Base-by-base conservation (phyloP, 2,329 filamentous ascomycete species). In the Blastomyces parvus region DNA sequence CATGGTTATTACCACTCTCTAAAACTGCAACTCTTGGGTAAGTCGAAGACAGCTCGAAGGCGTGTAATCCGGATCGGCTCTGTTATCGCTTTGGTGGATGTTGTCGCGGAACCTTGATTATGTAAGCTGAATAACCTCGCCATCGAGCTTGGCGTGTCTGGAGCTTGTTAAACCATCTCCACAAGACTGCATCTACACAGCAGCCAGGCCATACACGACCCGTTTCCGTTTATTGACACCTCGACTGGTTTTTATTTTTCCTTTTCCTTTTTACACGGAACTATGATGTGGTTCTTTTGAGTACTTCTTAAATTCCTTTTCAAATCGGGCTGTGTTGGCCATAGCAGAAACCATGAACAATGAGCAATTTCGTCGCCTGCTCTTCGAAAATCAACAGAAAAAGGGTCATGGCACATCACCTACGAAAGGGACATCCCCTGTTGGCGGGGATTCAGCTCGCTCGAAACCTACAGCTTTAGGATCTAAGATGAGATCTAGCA, bases 341-440 rank as follows among this genome's bases (percentile, higher is more conserved):
- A n/a, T 6, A 44, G 7, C 6, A 46, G 25, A 38, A 44, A 44
- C 33, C 64, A 97, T 99, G 94, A 96, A 97, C 75, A 97, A 97
- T 81, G 86, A 91, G 53, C 90, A 97, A 71, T 99, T 99, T 72
- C 88, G 94, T 62, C 88, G 88, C 67, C 83, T 97, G 7, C 76
- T 96, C 27, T 80, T 86, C 76, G 78, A 84, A 67, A 82, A 79
- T 3, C 75, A 44, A 59, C 59, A 62, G 80, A 80, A 64, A 66
- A 75, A 38, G 69, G 25, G 17, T 25, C 73, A 67, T 65, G 52
- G 61, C 61, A 38, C 63, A 63, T 42, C 65, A 57, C 66, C 67
- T 56, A 60, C 60, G 30, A 62, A 68, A 53, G 55, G 59, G 56
- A 64, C 63, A 52, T 68, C 69, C 68, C 72, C 68, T 25, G 65